These are phyloP conservation scores for Cladophialophora immunda DNA, from an alignment of 2,329 filamentous ascomycete species.

Conservation along the genomic window DNA sequence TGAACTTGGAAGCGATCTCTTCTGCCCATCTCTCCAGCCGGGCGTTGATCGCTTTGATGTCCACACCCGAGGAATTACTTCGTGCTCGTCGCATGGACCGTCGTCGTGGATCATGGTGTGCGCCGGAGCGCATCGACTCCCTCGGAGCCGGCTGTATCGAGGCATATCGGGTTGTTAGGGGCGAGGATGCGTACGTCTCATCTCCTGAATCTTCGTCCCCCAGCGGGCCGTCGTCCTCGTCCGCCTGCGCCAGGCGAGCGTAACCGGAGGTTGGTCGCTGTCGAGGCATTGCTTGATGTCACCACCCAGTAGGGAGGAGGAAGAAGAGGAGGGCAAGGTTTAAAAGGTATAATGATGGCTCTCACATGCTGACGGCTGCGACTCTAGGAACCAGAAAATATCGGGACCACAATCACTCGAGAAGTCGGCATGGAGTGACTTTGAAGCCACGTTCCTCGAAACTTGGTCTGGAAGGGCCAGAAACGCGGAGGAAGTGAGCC, in stretches of 20 bases:
- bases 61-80: slow-evolving; percentile 85
- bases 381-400: background rate
- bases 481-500: background rate
- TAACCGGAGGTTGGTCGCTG: slow-evolving; percentile 80
- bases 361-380: slow-evolving; percentile 16
- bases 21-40: slow-evolving; percentile 95
- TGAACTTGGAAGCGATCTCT: slow-evolving; percentile 97
- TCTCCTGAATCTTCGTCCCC: slow-evolving; percentile 75
- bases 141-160: slow-evolving; percentile 70
- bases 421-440: slow-evolving; percentile 4
- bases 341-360: background rate
- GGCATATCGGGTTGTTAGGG: slow-evolving; percentile 70
- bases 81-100: slow-evolving; percentile 63
- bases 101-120: slow-evolving; percentile 47
- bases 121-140: slow-evolving; percentile 61
- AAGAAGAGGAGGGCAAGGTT: background rate
- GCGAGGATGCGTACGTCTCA: slow-evolving; percentile 61
- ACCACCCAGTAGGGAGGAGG: background rate
- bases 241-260: slow-evolving; percentile 83
- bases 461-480: slow-evolving; percentile 16
- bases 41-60: slow-evolving; percentile 98
- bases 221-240: slow-evolving; percentile 64
- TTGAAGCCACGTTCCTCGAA: slow-evolving; percentile 21
- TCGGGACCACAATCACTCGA: background rate
- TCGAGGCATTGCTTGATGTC: slow-evolving; percentile 64